Evolutionary conservation across 2,329 filamentous ascomycete species (phyloP).

Genomic region (Gaeumannomyces tritici): DNA sequence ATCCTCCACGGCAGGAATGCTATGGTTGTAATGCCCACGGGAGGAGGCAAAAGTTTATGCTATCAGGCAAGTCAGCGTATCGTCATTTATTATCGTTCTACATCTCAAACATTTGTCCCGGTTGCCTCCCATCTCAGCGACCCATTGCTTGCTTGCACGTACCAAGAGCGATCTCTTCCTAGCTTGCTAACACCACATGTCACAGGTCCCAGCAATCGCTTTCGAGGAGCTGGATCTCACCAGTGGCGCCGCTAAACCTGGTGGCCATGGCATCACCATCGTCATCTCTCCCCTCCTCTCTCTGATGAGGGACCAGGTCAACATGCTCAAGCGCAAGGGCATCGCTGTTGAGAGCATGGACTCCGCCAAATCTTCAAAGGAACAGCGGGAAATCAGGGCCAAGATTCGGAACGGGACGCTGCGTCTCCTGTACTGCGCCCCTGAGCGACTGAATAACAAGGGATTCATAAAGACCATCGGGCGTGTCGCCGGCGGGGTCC

Average conservation of each 20-base stretch:
- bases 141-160: too few species aligned
- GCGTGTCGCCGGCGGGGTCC: slow-evolving; percentile 70
- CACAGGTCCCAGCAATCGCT: slow-evolving; percentile 34
- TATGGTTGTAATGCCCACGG: slow-evolving; percentile 36
- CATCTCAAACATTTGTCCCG: too few species aligned
- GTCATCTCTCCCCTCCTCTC: slow-evolving; percentile 84
- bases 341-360: slow-evolving; percentile 76
- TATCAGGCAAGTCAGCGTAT: slow-evolving; percentile 31
- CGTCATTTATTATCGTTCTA: too few species aligned
- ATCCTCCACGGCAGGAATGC: slow-evolving; percentile 28
- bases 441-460: slow-evolving; percentile 72
- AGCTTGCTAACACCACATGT: too few species aligned
- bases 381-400: slow-evolving; percentile 61
- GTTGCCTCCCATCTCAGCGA: too few species aligned
- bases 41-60: slow-evolving; percentile 39
- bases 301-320: slow-evolving; percentile 92
- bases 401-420: slow-evolving; percentile 81
- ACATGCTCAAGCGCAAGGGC: slow-evolving; percentile 56
- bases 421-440: slow-evolving; percentile 84
- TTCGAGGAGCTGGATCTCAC: slow-evolving; percentile 31
- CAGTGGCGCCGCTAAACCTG: slow-evolving; percentile 14
- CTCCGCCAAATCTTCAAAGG: slow-evolving; percentile 66
- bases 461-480: slow-evolving; percentile 67
- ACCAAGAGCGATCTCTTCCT: too few species aligned
- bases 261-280: slow-evolving; percentile 55